Conservation (phyloP, 2,329 filamentous ascomycete species). For the Hymenoscyphus fructigenus region DNA sequence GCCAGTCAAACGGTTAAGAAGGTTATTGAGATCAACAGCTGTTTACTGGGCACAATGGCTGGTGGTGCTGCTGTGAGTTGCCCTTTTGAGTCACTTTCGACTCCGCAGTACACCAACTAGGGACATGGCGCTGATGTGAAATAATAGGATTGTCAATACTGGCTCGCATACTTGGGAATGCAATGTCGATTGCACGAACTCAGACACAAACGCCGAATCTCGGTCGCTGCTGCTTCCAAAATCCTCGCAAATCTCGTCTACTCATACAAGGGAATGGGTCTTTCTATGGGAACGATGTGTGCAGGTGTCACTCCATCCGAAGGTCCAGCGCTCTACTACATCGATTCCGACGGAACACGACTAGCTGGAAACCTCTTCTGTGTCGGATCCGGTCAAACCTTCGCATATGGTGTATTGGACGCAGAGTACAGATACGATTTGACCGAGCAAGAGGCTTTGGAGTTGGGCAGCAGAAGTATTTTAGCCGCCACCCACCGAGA, state of each 20-base stretch:
- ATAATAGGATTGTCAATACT: slow-evolving; percentile 91
- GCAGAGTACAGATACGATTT: slow-evolving; percentile 93
- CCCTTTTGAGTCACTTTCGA: neutral
- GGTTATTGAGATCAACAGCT: slow-evolving; percentile 97
- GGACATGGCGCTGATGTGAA: slow-evolving; percentile 12
- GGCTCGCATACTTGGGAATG: slow-evolving; percentile 98
- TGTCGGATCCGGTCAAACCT: slow-evolving; percentile 96
- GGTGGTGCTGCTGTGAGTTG: slow-evolving; percentile 81
- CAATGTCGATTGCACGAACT: slow-evolving; percentile 99
- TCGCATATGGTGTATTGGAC: slow-evolving; percentile 96
- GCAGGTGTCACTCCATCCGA: slow-evolving; percentile 94
- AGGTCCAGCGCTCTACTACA: slow-evolving; percentile 97
- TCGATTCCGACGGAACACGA: slow-evolving; percentile 94
- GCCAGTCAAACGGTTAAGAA: slow-evolving; percentile 99
- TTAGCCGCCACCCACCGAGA: slow-evolving; percentile 94
- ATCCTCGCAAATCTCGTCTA: slow-evolving; percentile 98
- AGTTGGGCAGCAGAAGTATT: slow-evolving; percentile 88
- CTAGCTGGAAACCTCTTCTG: slow-evolving; percentile 95
- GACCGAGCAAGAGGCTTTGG: slow-evolving; percentile 81
- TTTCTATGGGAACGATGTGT: slow-evolving; percentile 99
- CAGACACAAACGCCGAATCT: slow-evolving; percentile 97
- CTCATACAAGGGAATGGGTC: slow-evolving; percentile 96
- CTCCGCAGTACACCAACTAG: neutral
- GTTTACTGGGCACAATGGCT: slow-evolving; percentile 94
- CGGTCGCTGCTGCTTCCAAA: slow-evolving; percentile 94